Evolutionary conservation across 345 rosid genomes (phyloP), one percentile per base, ranked within the genome.

Genomic region (Gossypium arboreum): DNA sequence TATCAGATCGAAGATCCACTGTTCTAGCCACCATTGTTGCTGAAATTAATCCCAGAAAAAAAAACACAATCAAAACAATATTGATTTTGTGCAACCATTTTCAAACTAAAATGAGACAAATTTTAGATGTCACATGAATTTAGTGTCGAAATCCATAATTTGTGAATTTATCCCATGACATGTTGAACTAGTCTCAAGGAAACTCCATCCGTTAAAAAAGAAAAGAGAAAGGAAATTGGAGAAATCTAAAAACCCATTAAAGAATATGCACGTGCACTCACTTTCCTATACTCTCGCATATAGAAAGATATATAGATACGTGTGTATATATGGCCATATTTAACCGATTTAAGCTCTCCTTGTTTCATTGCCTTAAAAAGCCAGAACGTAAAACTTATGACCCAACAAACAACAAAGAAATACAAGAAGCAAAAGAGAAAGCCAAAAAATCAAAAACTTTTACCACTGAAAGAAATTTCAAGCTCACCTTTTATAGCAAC

Each of bases 1-100:
- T 95, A 77, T 95, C 98, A 7, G 98, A 93, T 17, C 98, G 89
- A 68, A 95, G 96, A 88, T 95, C 98, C 45, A 95, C 97, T 0
- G 81, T 86, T 85, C 80, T 85, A 39, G 82, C 86, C 79, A 93
- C 93, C 92, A 84, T 88, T 74, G 76, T 86, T 68, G 65, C 83
- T 57, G 80, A 76, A 75, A 63, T 27, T 68, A 79, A 47, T 45
- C 73, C 76, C 65, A 73, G 29, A 59, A 58, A 22, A 20, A 57
- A 24, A 72, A 72, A 70, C 61, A 60, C 45, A 65, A 51, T 70
- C 79, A 68, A 1, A 15, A 55, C 43, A 9, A 24, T 34, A 22
- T 22, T 45, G 52, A 25, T 66, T 44, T 20, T 20, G 11, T 47
- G 72, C 39, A 47, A 48, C 57, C 57, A 47, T 68, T 68, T 47